Conservation (phyloP, 306 rosid genomes). For the Hippophae tibetana region DNA sequence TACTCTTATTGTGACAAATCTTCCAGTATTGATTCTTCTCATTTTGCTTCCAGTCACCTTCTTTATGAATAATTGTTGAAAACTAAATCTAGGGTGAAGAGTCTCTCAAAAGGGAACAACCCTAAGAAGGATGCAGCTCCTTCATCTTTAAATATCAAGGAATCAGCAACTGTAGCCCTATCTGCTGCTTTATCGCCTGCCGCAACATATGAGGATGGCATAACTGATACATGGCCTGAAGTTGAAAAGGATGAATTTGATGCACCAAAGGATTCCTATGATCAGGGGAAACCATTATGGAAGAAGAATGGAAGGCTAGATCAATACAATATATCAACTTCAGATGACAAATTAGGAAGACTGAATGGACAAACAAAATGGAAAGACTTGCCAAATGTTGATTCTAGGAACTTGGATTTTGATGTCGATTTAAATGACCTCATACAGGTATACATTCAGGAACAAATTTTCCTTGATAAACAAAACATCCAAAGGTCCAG, state of each 20-base stretch:
- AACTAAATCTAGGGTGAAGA: slow-evolving; percentile 67
- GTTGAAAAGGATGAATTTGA: slow-evolving; percentile 64
- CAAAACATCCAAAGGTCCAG: too few species aligned
- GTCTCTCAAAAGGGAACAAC: slow-evolving; percentile 81
- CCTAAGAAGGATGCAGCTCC: slow-evolving; percentile 71
- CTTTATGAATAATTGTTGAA: slow-evolving; percentile 7
- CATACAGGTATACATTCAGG: slow-evolving; percentile 49
- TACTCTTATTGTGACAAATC: slow-evolving; percentile 1
- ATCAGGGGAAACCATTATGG: slow-evolving; percentile 60
- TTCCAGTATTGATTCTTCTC: slow-evolving; percentile 13
- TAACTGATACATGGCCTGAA: slow-evolving; percentile 46
- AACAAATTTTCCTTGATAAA: too few species aligned
- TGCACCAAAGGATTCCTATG: slow-evolving; percentile 57
- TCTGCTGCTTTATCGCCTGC: slow-evolving; percentile 48
- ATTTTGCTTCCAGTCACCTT: slow-evolving; percentile 6
- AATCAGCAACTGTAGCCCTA: slow-evolving; percentile 66
- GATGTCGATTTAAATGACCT: slow-evolving; percentile 82
- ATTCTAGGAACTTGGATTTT: slow-evolving; percentile 38
- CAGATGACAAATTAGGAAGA: slow-evolving; percentile 56
- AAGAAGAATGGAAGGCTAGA: slow-evolving; percentile 75
- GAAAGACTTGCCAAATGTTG: slow-evolving; percentile 61
- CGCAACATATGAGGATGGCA: slow-evolving; percentile 48
- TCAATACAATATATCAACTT: slow-evolving; percentile 27
- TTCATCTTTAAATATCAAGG: slow-evolving; percentile 63
- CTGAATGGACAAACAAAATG: slow-evolving; percentile 61